Conservation (phyloP, 371 early-diverging fungal genomes). For the Saksenaea oblongispora region DNA sequence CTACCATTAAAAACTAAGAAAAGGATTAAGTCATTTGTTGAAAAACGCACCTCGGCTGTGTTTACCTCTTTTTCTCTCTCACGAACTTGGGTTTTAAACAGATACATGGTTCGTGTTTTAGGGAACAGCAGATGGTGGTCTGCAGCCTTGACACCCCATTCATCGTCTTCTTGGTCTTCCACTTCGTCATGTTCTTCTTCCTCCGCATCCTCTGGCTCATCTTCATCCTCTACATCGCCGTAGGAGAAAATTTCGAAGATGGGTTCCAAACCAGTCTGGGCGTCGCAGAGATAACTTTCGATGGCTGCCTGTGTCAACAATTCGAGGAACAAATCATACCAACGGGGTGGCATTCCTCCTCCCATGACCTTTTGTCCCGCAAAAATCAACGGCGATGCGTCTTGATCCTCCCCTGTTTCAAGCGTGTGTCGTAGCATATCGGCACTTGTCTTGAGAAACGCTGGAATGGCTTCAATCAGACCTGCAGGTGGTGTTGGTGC, state of each 20-base stretch:
- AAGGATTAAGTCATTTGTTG: too few species aligned
- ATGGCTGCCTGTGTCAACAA: constrained; percentile 64
- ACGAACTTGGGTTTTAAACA: constrained; percentile 48
- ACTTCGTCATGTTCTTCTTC: constrained; percentile 21
- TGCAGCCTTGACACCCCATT: constrained; percentile 46
- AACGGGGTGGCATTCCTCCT: constrained; percentile 57
- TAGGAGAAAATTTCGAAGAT: constrained; percentile 63
- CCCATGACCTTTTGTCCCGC: constrained; percentile 54
- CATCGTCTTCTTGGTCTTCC: constrained; percentile 28
- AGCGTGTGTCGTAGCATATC: constrained; percentile 48
- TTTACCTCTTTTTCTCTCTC: constrained; percentile 53
- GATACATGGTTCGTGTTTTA: constrained; percentile 51
- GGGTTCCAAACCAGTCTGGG: constrained; percentile 50
- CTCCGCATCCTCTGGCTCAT: constrained; percentile 34
- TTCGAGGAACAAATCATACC: constrained; percentile 62
- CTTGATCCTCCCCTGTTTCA: constrained; percentile 21
- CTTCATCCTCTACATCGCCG: constrained; percentile 59
- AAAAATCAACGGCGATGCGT: constrained; percentile 37
- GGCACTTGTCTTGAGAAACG: constrained; percentile 59
- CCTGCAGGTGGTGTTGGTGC: constrained; percentile 29
- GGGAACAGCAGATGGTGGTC: constrained; percentile 54
- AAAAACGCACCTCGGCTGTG: too few species aligned
- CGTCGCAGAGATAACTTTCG: constrained; percentile 62
- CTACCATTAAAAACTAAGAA: constrained; percentile 41
- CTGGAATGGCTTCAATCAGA: constrained; percentile 59